These are phyloP conservation scores for Naganishia vishniacii DNA, from an alignment of 768 basidiomycete genomes.

Conservation along the genomic window DNA sequence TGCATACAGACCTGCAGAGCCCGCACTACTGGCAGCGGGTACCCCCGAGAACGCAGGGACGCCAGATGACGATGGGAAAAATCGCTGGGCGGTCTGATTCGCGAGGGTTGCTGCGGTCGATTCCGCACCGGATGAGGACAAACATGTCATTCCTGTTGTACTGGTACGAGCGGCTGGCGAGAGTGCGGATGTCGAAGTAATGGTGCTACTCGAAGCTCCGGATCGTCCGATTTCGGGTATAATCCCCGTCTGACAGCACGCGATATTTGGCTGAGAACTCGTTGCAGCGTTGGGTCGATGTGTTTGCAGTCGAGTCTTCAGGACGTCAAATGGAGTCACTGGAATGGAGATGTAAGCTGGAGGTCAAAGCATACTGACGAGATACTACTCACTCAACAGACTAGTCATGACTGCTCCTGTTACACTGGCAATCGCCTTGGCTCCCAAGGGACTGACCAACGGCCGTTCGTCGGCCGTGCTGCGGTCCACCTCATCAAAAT, in stretches of 20 bases:
- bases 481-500: not conserved
- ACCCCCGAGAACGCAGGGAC: not conserved
- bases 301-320: constrained; percentile 96
- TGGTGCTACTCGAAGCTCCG: constrained; percentile 4
- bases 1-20: not conserved
- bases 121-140: constrained; percentile 27
- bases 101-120: constrained; percentile 27
- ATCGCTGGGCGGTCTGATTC: constrained; percentile 8
- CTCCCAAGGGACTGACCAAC: constrained; percentile 39
- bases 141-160: constrained; percentile 9
- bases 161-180: constrained; percentile 1
- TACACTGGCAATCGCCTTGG: constrained; percentile 45
- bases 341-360: constrained; percentile 11
- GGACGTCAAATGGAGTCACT: constrained; percentile 99
- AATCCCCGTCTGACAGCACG: constrained; percentile 46
- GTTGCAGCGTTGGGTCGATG: constrained; percentile 33
- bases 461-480: not conserved
- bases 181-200: constrained; percentile 4
- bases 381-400: constrained; percentile 39
- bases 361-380: not conserved
- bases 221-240: constrained; percentile 27
- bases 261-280: constrained; percentile 22
- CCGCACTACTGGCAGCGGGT: not conserved
- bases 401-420: constrained; percentile 44
- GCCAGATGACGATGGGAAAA: not conserved